A percentile compares a stretch with the other conserved stretches of the same genome.
These are phyloP conservation scores for Quambalaria eucalypti DNA, from an alignment of 1,284 basidiomycete genomes.

Conservation along the genomic window DNA sequence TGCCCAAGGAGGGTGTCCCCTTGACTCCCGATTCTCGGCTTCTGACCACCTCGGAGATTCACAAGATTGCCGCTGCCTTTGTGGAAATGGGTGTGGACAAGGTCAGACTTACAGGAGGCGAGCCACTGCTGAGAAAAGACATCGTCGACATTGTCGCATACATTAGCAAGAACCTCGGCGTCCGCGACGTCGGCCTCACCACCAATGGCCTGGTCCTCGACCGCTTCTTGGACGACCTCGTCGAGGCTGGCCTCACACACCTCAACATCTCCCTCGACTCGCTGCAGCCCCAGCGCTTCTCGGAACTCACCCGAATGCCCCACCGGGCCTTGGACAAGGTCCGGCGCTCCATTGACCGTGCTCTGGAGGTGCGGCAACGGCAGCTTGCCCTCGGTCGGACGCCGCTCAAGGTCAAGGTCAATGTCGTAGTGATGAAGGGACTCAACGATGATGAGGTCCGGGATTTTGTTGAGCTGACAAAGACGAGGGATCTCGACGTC, in stretches of 20 bases:
- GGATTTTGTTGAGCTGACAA: conserved; percentile 69
- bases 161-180: conserved; percentile 48
- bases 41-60: conserved; percentile 65
- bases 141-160: conserved; percentile 63
- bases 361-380: conserved; percentile 21
- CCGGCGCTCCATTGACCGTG: conserved; percentile 52
- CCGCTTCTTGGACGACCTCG: conserved; percentile 60
- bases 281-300: conserved; percentile 75
- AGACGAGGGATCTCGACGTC: conserved; percentile 58
- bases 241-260: conserved; percentile 67
- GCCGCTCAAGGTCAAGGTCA: conserved; percentile 61
- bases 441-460: conserved; percentile 69
- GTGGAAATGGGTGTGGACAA: conserved; percentile 70
- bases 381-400: neutral
- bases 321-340: conserved; percentile 47
- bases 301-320: conserved; percentile 62
- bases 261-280: conserved; percentile 68
- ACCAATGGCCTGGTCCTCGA: conserved; percentile 71
- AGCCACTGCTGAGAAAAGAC: conserved; percentile 75
- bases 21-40: conserved; percentile 63
- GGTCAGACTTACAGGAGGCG: conserved; percentile 77
- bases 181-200: conserved; percentile 74
- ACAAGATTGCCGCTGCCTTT: conserved; percentile 63
- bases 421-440: conserved; percentile 70
- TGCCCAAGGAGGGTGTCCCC: conserved; percentile 71